Conservation (phyloP, 179 eudicot genomes). For the Dionaea muscipula region DNA sequence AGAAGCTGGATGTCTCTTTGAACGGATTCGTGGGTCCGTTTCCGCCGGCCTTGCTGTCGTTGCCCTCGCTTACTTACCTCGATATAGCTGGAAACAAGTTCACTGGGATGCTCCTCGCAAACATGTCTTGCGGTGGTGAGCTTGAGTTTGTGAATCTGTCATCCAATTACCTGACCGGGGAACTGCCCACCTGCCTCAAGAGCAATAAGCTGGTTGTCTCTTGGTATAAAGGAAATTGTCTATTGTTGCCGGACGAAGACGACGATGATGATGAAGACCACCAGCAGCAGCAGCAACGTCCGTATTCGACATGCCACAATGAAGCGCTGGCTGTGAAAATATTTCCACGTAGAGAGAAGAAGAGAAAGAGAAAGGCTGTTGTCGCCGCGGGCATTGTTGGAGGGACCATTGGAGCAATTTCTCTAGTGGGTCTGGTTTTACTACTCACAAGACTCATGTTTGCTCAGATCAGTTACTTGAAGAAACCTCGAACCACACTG, state of each 20-base stretch:
- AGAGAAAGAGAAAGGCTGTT: conserved; percentile 28
- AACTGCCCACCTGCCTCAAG: conserved; percentile 49
- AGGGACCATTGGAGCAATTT: conserved; percentile 29
- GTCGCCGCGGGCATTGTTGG: conserved; percentile 56
- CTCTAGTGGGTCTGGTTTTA: conserved; percentile 37
- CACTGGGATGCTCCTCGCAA: conserved; percentile 41
- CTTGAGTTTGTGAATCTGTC: conserved; percentile 48
- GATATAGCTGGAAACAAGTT: conserved; percentile 50
- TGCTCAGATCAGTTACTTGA: conserved; percentile 13
- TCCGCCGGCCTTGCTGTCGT: conserved; percentile 24
- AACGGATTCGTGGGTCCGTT: conserved; percentile 44
- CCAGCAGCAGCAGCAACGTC: too few species aligned
- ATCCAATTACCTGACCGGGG: conserved; percentile 48
- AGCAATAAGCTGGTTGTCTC: conserved; percentile 20
- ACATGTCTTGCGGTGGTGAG: conserved; percentile 35
- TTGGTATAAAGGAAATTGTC: conserved; percentile 47
- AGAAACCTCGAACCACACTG: conserved; percentile 29
- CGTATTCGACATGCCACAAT: conserved; percentile 28
- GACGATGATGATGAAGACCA: too few species aligned
- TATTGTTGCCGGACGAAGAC: conserved; percentile 20
- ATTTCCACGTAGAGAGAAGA: conserved; percentile 9
- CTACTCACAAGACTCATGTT: conserved; percentile 24
- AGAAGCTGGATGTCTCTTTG: conserved; percentile 47
- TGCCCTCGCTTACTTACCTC: conserved; percentile 43
- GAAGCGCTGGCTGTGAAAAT: conserved; percentile 64